Evolutionary conservation across 306 rosid species (phyloP).

Genomic region (Astragalus glycyphyllos): DNA sequence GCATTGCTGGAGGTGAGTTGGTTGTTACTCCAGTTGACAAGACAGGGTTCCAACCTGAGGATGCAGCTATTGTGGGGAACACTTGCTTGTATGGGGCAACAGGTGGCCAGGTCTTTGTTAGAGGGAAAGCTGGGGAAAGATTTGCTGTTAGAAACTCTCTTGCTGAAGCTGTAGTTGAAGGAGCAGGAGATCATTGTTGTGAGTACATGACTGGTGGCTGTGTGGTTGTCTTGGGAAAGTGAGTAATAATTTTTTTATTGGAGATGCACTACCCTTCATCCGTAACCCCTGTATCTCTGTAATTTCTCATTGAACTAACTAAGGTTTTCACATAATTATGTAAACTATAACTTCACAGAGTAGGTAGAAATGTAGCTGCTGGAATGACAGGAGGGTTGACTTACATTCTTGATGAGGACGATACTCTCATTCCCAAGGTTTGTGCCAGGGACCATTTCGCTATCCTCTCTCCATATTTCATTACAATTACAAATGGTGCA

Average conservation of each 20-base stretch:
- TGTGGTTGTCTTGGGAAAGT: conserved; percentile 94
- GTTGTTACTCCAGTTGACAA: conserved; percentile 86
- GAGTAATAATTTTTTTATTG: conserved; percentile 57
- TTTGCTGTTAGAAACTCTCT: conserved; percentile 99
- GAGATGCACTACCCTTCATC: conserved; percentile 5
- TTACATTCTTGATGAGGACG: conserved; percentile 90
- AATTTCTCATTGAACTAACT: conserved; percentile 28
- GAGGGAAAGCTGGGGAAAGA: conserved; percentile 98
- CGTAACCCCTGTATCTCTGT: not conserved
- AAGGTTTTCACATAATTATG: conserved; percentile 40
- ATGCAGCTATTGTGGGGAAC: conserved; percentile 95
- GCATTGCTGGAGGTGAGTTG: conserved; percentile 97
- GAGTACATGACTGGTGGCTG: conserved; percentile 99
- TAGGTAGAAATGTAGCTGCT: conserved; percentile 99
- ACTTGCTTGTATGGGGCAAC: conserved; percentile 99
- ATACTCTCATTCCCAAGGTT: conserved; percentile 89
- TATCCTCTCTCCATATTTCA: conserved; percentile 12
- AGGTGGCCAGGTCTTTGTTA: conserved; percentile 91
- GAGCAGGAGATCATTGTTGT: conserved; percentile 94
- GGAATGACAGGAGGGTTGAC: conserved; percentile 99
- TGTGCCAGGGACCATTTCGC: conserved; percentile 35
- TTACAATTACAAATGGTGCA: conserved; percentile 16
- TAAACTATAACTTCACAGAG: conserved; percentile 66
- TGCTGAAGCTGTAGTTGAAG: conserved; percentile 96
- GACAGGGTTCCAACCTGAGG: conserved; percentile 87